Conservation (phyloP, 345 rosid species). For the Diplotaxis tenuifolia region DNA sequence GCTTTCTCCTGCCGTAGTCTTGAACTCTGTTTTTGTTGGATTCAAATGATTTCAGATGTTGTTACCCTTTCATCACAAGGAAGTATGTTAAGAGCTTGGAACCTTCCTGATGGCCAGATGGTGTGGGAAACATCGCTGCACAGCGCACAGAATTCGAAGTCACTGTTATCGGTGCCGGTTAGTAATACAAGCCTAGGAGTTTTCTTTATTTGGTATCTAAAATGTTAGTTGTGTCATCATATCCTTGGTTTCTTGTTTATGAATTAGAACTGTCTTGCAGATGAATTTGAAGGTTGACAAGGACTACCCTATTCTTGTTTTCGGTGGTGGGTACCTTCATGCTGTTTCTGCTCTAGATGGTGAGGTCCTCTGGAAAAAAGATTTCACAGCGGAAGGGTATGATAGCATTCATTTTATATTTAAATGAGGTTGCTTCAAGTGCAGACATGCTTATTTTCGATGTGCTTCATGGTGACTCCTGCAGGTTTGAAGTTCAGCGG, state of each 20-base stretch:
- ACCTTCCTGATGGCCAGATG: slow-evolving; percentile 99
- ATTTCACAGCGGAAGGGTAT: slow-evolving; percentile 75
- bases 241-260: slow-evolving; percentile 13
- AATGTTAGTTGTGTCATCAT: background rate
- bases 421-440: background rate
- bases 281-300: slow-evolving; percentile 58
- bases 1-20: background rate
- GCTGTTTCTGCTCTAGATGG: slow-evolving; percentile 87
- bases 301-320: slow-evolving; percentile 61
- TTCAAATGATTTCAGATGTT: slow-evolving; percentile 54
- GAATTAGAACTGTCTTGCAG: slow-evolving; percentile 43
- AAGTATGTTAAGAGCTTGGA: slow-evolving; percentile 87
- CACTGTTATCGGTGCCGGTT: slow-evolving; percentile 64
- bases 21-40: background rate
- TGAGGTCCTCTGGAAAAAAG: slow-evolving; percentile 83
- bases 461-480: slow-evolving; percentile 24
- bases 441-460: slow-evolving; percentile 4
- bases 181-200: slow-evolving; percentile 32
- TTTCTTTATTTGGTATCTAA: no score
- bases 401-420: slow-evolving; percentile 22
- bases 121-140: slow-evolving; percentile 83
- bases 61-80: slow-evolving; percentile 82
- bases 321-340: slow-evolving; percentile 68
- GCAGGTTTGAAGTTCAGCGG: slow-evolving; percentile 77
- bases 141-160: slow-evolving; percentile 56